Conservation (phyloP, 768 basidiomycete species). For the Hygrophoropsis aurantiaca region DNA sequence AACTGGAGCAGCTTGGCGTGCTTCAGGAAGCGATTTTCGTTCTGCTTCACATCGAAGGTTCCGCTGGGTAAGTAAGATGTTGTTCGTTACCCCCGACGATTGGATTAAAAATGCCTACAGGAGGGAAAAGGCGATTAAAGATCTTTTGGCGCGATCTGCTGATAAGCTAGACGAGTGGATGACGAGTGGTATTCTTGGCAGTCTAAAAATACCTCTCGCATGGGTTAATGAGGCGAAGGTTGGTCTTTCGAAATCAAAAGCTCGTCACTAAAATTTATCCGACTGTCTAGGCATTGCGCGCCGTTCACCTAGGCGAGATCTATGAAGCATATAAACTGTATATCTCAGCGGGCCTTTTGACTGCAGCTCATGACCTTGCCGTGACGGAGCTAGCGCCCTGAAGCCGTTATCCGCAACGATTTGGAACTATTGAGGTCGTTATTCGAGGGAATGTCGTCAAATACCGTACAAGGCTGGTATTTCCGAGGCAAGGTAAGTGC, state of each 20-base stretch:
- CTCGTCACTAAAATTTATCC: too few species aligned
- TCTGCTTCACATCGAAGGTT: conserved; percentile 81
- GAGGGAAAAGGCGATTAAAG: conserved; percentile 79
- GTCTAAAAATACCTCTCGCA: conserved; percentile 73
- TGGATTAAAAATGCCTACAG: conserved; percentile 37
- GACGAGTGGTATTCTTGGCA: conserved; percentile 67
- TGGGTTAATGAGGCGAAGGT: conserved; percentile 96
- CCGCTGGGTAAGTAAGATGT: conserved; percentile 59
- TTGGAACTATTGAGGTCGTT: conserved; percentile 62
- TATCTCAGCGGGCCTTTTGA: conserved; percentile 58
- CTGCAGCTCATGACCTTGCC: conserved; percentile 82
- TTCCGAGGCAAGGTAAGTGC: conserved; percentile 72
- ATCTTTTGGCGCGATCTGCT: conserved; percentile 71
- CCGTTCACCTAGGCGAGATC: conserved; percentile 57
- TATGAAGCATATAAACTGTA: conserved; percentile 77
- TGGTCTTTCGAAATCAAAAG: too few species aligned
- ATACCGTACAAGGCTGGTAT: conserved; percentile 73
- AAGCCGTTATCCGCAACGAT: conserved; percentile 66
- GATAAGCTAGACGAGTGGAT: conserved; percentile 70
- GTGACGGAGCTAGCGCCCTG: conserved; percentile 84
- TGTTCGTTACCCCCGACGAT: background rate
- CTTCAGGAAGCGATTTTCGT: conserved; percentile 89
- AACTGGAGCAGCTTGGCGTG: conserved; percentile 79
- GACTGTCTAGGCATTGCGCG: conserved; percentile 60
- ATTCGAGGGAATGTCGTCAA: conserved; percentile 61